Percentiles rank a stretch among this genome's conserved stretches.
Conservation (phyloP, 139 green algal genomes). For the Chlorella vulgaris region DNA sequence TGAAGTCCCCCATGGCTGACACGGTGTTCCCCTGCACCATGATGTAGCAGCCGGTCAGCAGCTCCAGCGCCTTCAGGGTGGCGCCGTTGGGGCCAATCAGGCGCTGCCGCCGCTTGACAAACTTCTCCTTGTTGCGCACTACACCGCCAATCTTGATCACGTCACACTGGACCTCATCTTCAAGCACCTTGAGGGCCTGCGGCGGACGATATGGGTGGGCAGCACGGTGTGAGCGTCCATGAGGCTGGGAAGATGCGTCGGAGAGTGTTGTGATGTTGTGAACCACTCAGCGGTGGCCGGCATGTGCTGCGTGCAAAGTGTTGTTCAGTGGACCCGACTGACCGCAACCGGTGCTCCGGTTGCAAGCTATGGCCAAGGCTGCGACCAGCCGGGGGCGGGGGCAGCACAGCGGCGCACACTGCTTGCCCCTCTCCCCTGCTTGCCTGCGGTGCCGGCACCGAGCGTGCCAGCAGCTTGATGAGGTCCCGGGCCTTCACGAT, state of each 20-base stretch:
- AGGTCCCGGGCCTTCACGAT: slow-evolving; percentile 98
- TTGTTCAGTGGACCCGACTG: too few relatives aligned
- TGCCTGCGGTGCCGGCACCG: slow-evolving; percentile 88
- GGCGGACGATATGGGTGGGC: too few relatives aligned
- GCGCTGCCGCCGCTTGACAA: slow-evolving; percentile 96
- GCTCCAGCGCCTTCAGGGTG: slow-evolving; percentile 98
- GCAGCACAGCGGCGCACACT: too few relatives aligned
- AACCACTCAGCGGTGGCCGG: too few relatives aligned
- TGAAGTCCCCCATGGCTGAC: slow-evolving; percentile 91
- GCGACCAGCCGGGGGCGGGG: too few relatives aligned
- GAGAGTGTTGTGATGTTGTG: too few relatives aligned
- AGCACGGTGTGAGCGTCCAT: too few relatives aligned
- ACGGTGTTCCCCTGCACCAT: slow-evolving; percentile 98
- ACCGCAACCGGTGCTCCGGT: too few relatives aligned
- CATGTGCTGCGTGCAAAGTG: too few relatives aligned
- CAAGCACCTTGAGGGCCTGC: slow-evolving; percentile 92
- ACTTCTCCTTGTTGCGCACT: slow-evolving; percentile 95
- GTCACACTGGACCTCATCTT: slow-evolving; percentile 96
- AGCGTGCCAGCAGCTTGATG: slow-evolving; percentile 97
- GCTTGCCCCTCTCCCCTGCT: background rate
- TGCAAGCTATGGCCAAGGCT: too few relatives aligned
- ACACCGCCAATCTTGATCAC: slow-evolving; percentile 98
- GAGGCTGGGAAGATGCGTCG: too few relatives aligned
- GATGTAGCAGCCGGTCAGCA: slow-evolving; percentile 98
- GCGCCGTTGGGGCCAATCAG: slow-evolving; percentile 96